Base-by-base conservation (phyloP, 2,329 filamentous ascomycete species). In the Cladosporium halotolerans region DNA sequence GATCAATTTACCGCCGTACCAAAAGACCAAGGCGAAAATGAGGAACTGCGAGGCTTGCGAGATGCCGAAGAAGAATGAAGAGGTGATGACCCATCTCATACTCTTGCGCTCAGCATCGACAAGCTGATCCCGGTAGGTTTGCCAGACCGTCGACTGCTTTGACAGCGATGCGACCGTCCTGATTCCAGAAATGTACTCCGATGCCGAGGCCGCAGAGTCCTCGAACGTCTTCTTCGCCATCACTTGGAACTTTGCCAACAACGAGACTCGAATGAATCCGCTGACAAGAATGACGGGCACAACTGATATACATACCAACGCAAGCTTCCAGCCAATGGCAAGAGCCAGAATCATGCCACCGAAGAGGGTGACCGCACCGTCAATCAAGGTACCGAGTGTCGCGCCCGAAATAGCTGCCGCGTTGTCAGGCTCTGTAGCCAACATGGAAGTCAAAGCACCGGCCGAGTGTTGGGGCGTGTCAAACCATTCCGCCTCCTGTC, bases 401-500 rank as follows among this genome's bases (percentile, higher is more conserved):
- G 74, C 74, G 9, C 73, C 74, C 6, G 77, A 63, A 1, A 72
- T 71, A 45, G 69, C 73, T n/a, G 95, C 79, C 63, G 90, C 76
- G 65, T 47, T 72, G 67, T 10, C 70, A 63, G 38, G 73, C 69
- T 77, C 74, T 3, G 75, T 73, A 0, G 74, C 72, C 4, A 79
- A 64, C 13, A 73, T 70, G 3, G 74, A 73, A 6, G 75, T 73
- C 10, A 81, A 61, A 3, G 73, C 71, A 2, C 77, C 77, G 4
- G 72, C 70, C 2, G 76, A 72, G 57, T 80, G 78, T 55, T 76
- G 65, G 43, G 73, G 71, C 4, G 72, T 70, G 58, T 76, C 66
- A 55, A 68, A 68, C 58, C 68, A 68, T 41, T 68, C 63, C 39
- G 64, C 63, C 41, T 66, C 66, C 47, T 64, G 59, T 34, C 58